Base-by-base conservation (phyloP, 2,329 filamentous ascomycete species). In the Aureobasidium sp. region DNA sequence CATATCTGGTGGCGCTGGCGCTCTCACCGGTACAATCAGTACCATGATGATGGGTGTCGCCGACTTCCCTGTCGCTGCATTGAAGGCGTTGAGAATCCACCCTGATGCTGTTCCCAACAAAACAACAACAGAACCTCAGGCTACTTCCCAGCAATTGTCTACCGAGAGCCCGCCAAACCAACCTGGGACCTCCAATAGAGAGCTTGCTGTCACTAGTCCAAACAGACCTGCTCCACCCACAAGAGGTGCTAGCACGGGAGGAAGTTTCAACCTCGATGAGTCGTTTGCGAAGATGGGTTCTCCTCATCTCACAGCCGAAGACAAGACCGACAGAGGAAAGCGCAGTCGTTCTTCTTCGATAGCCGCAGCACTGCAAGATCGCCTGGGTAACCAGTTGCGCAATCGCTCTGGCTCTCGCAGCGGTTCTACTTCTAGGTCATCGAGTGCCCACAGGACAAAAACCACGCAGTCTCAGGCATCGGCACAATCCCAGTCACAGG, bases 11-110 rank as follows among this genome's bases (percentile, higher is more conserved):
- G 88, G 85, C 19, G 85, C 89, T 0, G 83, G 84, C 42, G 89
- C 91, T 0, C 75, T 96, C 0, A 77, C 94, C 22, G 87, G 88
- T 7, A 91, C 91, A 19, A 78, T 93, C 42, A 85, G 87, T 27
- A 87, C 82, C 47, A 86, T 96, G 54, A 82, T 88, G 66, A 88
- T 94, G 82, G 89, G 90, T 1, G 80, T 95, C 45, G 89, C 89
- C 1, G 90, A 95, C 68, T 77, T 85, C 40, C 83, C 83, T 0
- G 75, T 78, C 5, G 80, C 83, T 52, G 76, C 84, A 7, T 69
- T 81, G 50, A 77, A 77, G 64, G 70, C 76, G 19, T 68, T 77
- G 33, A 71, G 72, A n/a, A 75, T 77, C 15, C 74, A 77, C n/a
- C 60, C 60, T 35, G 60, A 61, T 24, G 27, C 60, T 39, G 39